Percentiles rank a stretch among this genome's conserved stretches.
Conservation (phyloP, 2,329 filamentous ascomycete species). For the Phialophora chinensis region DNA sequence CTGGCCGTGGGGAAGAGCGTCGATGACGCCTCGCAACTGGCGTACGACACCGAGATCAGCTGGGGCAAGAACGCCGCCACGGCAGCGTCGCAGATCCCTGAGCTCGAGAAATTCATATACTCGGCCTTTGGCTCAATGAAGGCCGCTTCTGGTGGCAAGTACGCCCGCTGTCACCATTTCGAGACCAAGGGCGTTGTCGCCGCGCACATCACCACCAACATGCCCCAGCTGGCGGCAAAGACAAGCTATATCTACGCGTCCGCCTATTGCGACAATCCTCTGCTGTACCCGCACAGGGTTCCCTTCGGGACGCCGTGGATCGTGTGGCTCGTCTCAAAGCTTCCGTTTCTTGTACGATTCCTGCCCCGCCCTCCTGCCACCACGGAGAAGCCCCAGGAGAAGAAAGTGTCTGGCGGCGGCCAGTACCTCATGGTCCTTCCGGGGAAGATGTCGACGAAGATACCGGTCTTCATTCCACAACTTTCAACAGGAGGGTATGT, state of each 20-base stretch:
- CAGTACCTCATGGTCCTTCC: slow-evolving; percentile 24
- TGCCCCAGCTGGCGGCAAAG: slow-evolving; percentile 15
- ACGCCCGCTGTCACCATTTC: slow-evolving; percentile 21
- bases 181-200: slow-evolving; percentile 23
- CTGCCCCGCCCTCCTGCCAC: slow-evolving; percentile 9
- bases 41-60: slow-evolving; percentile 21
- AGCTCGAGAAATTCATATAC: slow-evolving; percentile 23
- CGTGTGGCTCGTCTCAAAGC: slow-evolving; percentile 18
- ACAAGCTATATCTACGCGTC: slow-evolving; percentile 19
- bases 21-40: slow-evolving; percentile 16
- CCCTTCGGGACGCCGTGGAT: slow-evolving; percentile 21
- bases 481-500: slow-evolving; percentile 21
- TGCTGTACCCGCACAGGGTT: slow-evolving; percentile 21
- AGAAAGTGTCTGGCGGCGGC: slow-evolving; percentile 11
- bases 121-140: slow-evolving; percentile 27
- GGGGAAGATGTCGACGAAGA: slow-evolving; percentile 8
- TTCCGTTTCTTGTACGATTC: slow-evolving; percentile 21
- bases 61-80: slow-evolving; percentile 22
- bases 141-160: slow-evolving; percentile 21
- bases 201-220: slow-evolving; percentile 8
- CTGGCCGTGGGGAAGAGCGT: background rate
- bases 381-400: slow-evolving; percentile 3
- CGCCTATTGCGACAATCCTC: slow-evolving; percentile 19
- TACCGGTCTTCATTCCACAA: slow-evolving; percentile 23
- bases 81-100: slow-evolving; percentile 13